phyloP scores from a whole-genome alignment of 345 rosid genomes.

The Populus ilicifolia region DNA sequence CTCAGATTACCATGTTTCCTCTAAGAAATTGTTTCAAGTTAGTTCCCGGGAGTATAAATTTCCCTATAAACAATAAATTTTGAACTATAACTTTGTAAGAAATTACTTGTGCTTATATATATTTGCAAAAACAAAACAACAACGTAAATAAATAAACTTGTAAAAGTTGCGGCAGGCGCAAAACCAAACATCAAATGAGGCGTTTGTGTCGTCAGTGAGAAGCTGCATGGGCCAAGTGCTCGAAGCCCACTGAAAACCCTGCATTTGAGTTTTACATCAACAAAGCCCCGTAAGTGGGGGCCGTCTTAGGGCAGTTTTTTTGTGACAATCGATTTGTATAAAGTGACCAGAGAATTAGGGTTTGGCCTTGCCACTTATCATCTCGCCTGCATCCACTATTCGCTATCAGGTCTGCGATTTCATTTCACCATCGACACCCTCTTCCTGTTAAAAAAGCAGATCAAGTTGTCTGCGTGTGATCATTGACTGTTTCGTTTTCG shows the following conservation, averaged over 20 bases:
- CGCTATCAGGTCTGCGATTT: background rate
- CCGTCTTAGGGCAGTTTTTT: background rate
- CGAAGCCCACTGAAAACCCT: background rate
- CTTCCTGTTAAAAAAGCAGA: background rate
- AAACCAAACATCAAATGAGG: too few species aligned
- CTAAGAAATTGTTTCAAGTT: too few species aligned
- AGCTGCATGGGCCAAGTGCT: background rate
- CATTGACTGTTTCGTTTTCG: background rate
- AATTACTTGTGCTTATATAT: too few species aligned
- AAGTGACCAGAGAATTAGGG: conserved; percentile 11
- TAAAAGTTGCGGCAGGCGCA: too few species aligned
- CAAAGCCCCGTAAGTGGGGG: background rate
- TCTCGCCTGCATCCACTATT: background rate
- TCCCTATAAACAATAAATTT: too few species aligned
- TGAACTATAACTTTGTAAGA: too few species aligned
- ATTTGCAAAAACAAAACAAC: too few species aligned
- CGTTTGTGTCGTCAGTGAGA: background rate
- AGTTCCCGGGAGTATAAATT: too few species aligned
- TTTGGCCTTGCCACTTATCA: background rate
- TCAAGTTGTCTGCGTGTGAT: background rate
- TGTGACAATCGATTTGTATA: background rate
- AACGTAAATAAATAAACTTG: too few species aligned
- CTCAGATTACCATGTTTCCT: too few species aligned
- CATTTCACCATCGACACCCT: background rate
- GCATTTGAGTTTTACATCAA: background rate